Evolutionary conservation across 805 yeast genomes (phyloP).

Genomic region (Saccharomycopsis sp.): DNA sequence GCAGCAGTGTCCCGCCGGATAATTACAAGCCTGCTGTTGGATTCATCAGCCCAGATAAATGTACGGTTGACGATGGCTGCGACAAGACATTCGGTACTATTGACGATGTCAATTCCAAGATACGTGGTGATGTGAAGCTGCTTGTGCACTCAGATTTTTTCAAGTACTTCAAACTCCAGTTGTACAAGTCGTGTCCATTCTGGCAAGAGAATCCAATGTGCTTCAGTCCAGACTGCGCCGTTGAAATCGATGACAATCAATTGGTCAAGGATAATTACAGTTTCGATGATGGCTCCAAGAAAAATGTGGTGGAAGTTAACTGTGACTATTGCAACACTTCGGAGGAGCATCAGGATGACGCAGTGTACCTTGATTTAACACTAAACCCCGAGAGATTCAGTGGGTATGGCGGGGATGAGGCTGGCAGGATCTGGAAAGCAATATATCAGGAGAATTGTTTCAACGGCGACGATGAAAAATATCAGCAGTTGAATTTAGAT

Average conservation of each 20-base stretch:
- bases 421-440: conserved; percentile 87
- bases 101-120: conserved; percentile 23
- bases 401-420: conserved; percentile 91
- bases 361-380: conserved; percentile 78
- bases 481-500: background rate
- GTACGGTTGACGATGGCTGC: conserved; percentile 21
- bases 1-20: background rate
- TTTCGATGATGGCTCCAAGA: conserved; percentile 28
- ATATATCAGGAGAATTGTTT: conserved; percentile 91
- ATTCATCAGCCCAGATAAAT: conserved; percentile 11
- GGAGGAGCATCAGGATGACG: conserved; percentile 49
- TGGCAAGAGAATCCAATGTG: conserved; percentile 75
- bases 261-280: conserved; percentile 34
- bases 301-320: conserved; percentile 30
- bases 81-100: conserved; percentile 18
- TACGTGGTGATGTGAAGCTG: conserved; percentile 50
- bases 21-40: conserved; percentile 12
- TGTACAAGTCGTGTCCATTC: conserved; percentile 79
- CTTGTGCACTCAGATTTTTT: conserved; percentile 74
- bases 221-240: conserved; percentile 83
- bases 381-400: conserved; percentile 95
- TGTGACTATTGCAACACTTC: conserved; percentile 67
- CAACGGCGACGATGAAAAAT: conserved; percentile 31
- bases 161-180: conserved; percentile 77
- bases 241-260: conserved; percentile 72